These are phyloP conservation scores for Hortiboletus rubellus DNA, from an alignment of 1,284 basidiomycete genomes.

Conservation along the genomic window DNA sequence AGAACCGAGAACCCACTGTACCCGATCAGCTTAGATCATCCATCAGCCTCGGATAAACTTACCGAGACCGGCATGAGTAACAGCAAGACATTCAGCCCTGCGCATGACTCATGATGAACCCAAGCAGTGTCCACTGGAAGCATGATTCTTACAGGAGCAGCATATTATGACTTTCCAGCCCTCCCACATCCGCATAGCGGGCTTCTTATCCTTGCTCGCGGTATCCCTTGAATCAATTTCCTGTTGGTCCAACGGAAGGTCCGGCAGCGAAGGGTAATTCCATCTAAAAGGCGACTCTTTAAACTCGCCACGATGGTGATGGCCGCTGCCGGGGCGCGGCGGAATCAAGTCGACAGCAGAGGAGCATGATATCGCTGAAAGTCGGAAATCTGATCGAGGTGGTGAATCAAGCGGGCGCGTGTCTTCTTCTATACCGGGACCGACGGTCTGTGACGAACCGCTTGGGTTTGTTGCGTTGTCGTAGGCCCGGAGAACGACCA, in stretches of 20 bases:
- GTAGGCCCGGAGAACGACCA: constrained; percentile 32
- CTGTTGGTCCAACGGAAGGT: constrained; percentile 15
- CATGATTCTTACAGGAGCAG: constrained; percentile 52
- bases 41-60: constrained; percentile 23
- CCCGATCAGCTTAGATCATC: background rate
- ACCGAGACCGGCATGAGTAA: constrained; percentile 62
- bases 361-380: constrained; percentile 28
- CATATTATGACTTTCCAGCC: constrained; percentile 59
- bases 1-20: constrained; percentile 64
- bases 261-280: constrained; percentile 29
- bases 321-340: constrained; percentile 12
- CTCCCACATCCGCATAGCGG: constrained; percentile 27
- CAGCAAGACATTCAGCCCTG: constrained; percentile 69
- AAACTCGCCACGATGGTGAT: constrained; percentile 21
- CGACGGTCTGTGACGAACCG: background rate
- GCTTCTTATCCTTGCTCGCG: constrained; percentile 2
- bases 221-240: background rate
- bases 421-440: constrained; percentile 7
- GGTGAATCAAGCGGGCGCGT: constrained; percentile 16
- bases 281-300: constrained; percentile 36
- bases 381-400: constrained; percentile 23
- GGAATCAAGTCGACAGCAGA: constrained; percentile 29
- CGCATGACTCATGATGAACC: background rate
- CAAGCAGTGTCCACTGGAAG: background rate
- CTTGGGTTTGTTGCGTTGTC: constrained; percentile 9